These are phyloP conservation scores for Nematodospora valgi DNA, from an alignment of 805 yeast species.

Conservation along the genomic window DNA sequence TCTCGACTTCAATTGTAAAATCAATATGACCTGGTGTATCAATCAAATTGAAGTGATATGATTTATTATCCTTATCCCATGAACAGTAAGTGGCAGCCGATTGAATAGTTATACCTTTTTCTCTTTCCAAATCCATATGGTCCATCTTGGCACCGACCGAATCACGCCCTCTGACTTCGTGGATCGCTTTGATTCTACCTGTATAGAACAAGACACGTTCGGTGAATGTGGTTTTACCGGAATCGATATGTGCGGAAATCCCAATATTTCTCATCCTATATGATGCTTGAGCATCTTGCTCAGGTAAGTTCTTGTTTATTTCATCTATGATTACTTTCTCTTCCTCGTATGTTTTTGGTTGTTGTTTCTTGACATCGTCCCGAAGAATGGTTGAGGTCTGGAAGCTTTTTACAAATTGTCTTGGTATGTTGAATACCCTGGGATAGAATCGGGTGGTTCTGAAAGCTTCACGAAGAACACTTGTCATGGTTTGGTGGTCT, in stretches of 20 bases:
- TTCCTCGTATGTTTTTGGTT: conserved; percentile 58
- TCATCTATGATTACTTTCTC: conserved; percentile 68
- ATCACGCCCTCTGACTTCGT: conserved; percentile 95
- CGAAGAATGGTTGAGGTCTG: conserved; percentile 3
- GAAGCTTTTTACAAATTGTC: conserved; percentile 7
- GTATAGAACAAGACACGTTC: conserved; percentile 96
- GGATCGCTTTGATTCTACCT: conserved; percentile 94
- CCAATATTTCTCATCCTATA: conserved; percentile 85
- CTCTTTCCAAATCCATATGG: conserved; percentile 97
- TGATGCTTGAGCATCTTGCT: conserved; percentile 50
- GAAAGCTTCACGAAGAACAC: conserved; percentile 11
- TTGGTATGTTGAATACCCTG: conserved; percentile 9
- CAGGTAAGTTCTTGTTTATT: conserved; percentile 46
- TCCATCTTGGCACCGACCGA: conserved; percentile 99
- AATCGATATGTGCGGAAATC: conserved; percentile 96
- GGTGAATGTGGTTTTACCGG: conserved; percentile 97
- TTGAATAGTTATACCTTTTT: conserved; percentile 97
- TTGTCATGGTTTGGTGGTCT: conserved; percentile 6
- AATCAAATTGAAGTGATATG: conserved; percentile 87
- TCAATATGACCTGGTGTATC: conserved; percentile 99
- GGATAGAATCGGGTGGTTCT: conserved; percentile 5
- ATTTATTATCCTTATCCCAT: conserved; percentile 73
- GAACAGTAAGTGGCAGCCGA: conserved; percentile 98
- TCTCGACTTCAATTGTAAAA: conserved; percentile 97
- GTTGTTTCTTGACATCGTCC: conserved; percentile 6